Percentiles rank a stretch among this genome's conserved stretches.
phyloP scores from a whole-genome alignment of 805 yeast genomes.

The Hanseniaspora thailandica region DNA sequence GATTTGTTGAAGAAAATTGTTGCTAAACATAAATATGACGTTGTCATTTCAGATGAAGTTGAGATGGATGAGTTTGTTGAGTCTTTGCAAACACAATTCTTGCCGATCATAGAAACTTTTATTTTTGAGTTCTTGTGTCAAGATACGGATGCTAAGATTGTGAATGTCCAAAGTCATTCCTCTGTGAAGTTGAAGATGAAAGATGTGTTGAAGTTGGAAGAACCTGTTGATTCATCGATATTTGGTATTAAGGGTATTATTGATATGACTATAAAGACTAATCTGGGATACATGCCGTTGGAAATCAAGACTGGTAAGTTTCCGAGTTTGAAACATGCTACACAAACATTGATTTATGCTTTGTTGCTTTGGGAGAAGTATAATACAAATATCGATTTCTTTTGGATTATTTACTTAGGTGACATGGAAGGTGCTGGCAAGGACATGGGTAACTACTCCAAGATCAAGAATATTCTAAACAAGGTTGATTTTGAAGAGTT shows the following conservation, averaged over 20 bases:
- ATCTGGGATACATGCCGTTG: conserved; percentile 58
- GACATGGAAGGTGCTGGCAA: conserved; percentile 43
- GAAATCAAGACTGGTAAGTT: conserved; percentile 80
- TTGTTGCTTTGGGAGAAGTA: conserved; percentile 70
- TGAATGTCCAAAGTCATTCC: conserved; percentile 18
- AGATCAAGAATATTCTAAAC: background rate
- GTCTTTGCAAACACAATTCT: conserved; percentile 36
- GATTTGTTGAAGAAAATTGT: conserved; percentile 24
- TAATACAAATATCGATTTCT: conserved; percentile 51
- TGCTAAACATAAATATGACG: background rate
- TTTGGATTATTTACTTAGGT: conserved; percentile 64
- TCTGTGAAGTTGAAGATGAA: conserved; percentile 39
- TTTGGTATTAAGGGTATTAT: conserved; percentile 82
- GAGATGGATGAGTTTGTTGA: conserved; percentile 35
- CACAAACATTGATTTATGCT: conserved; percentile 76
- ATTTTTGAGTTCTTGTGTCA: conserved; percentile 35
- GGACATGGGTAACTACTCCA: conserved; percentile 29
- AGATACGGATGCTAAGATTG: conserved; percentile 20
- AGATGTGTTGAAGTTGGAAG: conserved; percentile 73
- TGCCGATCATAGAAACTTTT: conserved; percentile 45
- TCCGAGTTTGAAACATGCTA: conserved; percentile 57
- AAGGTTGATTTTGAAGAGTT: conserved; percentile 39
- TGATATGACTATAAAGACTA: conserved; percentile 72
- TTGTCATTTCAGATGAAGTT: conserved; percentile 31
- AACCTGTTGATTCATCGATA: conserved; percentile 80